Evolutionary conservation across 208 protist species (phyloP).

Genomic region (Novymonas esmeraldas): DNA sequence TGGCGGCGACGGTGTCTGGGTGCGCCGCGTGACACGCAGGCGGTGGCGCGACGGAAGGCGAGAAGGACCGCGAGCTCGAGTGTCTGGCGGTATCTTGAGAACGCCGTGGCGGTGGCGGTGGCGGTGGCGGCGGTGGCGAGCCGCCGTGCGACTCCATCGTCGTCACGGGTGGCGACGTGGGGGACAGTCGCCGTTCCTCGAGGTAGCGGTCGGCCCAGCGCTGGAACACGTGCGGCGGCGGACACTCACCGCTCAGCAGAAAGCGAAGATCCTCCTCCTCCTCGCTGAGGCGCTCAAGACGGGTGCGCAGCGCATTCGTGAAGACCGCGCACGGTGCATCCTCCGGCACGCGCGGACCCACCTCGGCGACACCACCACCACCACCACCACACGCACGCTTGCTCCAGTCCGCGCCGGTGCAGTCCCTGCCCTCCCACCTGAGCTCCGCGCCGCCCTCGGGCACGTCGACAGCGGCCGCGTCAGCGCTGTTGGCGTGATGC

Average conservation of each 20-base stretch:
- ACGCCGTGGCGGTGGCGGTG: too few relatives aligned
- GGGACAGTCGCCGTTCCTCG: neutral
- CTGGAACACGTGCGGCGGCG: slow-evolving; percentile 28
- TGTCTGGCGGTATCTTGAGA: neutral
- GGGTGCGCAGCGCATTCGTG: neutral
- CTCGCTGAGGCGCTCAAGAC: slow-evolving; percentile 7
- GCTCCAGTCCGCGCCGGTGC: too few relatives aligned
- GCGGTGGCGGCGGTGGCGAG: too few relatives aligned
- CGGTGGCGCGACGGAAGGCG: neutral
- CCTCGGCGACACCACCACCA: too few relatives aligned
- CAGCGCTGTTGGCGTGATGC: too few relatives aligned
- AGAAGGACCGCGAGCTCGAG: neutral
- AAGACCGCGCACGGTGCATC: neutral
- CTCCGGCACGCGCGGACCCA: too few relatives aligned
- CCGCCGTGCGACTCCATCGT: too few relatives aligned
- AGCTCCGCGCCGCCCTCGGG: too few relatives aligned
- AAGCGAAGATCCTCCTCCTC: slow-evolving; percentile 33
- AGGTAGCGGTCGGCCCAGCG: slow-evolving; percentile 30
- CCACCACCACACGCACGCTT: too few relatives aligned
- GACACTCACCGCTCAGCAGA: slow-evolving; percentile 28
- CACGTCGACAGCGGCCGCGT: too few relatives aligned
- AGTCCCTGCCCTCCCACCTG: too few relatives aligned
- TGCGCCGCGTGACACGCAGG: neutral
- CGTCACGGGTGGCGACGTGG: neutral
- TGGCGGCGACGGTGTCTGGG: too few relatives aligned